Base-by-base conservation (phyloP, 306 rosid genomes). In the Amphicarpaea edgeworthii region DNA sequence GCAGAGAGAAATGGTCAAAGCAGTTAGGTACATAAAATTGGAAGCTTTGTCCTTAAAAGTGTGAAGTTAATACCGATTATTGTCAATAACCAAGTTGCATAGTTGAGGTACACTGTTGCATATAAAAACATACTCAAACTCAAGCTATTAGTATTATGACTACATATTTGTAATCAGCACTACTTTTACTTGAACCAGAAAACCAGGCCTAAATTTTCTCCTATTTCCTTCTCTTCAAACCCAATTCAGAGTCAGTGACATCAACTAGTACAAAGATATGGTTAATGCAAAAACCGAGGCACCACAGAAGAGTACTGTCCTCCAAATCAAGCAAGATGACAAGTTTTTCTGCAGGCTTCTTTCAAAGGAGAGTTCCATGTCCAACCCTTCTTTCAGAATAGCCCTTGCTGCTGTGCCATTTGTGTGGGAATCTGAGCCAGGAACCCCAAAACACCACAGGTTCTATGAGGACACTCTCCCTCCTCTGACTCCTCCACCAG, bases 401-500 rank as follows among this genome's bases (percentile, higher is more conserved):
- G n/a, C 89, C 6, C 80, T 90, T 32, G 84, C 89, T 2, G 77
- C 89, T 2, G 77, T 95, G 5, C 97, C 98, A 0, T 92, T 95
- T 76, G 55, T 75, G 24, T 94, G 96, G 97, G 98, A 94, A 70
- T 92, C 97, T 69, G 83, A 77, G 43, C 98, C 98, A 19, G 97
- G 98, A 1, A 94, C 95, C 1, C 96, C 98, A 0, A 92, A 90
- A 53, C 45, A 81, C 53, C 45, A 81, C 53, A 82, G 83, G 28
- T 73, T 86, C 62, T 73, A 84, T 43, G 85, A 88, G 14, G 65
- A 66, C 73, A 66, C 82, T 14, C 77, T 90, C 6, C 95, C 97
- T 51, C 94, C 96, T 64, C 87, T 94, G 0, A 90, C 96, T 64
- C 98, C 97, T 45, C 97, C 97, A 47, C 98, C 98, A 41, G 83